phyloP scores from a whole-genome alignment of 1,284 basidiomycete genomes.

The Rugosomyces carneus region DNA sequence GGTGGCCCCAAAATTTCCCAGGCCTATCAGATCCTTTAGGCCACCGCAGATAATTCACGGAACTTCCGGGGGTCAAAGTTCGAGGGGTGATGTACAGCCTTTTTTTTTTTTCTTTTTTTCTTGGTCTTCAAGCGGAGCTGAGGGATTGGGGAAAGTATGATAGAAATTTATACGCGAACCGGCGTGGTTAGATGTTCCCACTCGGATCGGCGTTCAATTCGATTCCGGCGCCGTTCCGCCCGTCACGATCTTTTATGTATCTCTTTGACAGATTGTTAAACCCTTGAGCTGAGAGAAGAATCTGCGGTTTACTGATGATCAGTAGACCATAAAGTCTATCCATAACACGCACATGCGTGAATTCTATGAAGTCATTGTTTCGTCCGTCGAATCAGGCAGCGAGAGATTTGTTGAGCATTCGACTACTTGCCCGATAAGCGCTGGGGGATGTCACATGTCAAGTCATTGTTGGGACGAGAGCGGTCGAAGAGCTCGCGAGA shows the following conservation, averaged over 20 bases:
- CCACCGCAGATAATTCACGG: conserved; percentile 1
- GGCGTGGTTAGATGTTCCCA: conserved; percentile 8
- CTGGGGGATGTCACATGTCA: conserved; percentile 14
- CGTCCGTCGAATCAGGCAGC: no score
- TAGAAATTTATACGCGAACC: conserved; percentile 7
- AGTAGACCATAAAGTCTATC: conserved; percentile 7
- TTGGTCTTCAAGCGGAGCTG: not conserved
- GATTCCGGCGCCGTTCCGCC: conserved; percentile 11
- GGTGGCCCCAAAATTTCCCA: not conserved
- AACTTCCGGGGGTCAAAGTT: not conserved
- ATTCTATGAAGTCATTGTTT: conserved; percentile 5
- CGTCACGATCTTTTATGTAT: conserved; percentile 8
- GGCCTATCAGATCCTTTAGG: not conserved
- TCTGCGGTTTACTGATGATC: conserved; percentile 10
- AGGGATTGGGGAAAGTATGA: not conserved
- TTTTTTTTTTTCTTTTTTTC: not conserved
- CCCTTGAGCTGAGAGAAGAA: conserved; percentile 9
- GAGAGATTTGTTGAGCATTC: no score
- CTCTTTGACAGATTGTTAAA: conserved; percentile 10
- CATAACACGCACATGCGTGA: conserved; percentile 5
- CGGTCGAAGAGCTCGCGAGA: conserved; percentile 5
- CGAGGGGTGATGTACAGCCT: not conserved
- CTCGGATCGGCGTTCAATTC: conserved; percentile 5
- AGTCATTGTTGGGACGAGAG: conserved; percentile 1
- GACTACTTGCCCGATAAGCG: no score